Evolutionary conservation across 306 rosid species (phyloP), one percentile per base, ranked within the genome.

Genomic region (Quercus bicolor): DNA sequence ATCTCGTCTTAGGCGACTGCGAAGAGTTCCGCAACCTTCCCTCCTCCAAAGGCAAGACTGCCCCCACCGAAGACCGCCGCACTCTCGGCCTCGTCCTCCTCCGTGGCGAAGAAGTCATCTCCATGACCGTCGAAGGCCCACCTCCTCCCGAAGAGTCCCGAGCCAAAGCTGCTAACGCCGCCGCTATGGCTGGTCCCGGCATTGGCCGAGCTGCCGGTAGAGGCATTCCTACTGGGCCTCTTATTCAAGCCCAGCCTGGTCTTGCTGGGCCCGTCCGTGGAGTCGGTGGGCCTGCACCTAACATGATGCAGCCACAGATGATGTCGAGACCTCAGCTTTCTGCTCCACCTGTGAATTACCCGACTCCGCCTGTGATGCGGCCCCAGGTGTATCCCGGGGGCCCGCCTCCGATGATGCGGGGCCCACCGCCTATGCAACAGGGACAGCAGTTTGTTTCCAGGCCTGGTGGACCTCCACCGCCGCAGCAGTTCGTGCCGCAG

Each of bases 291-390:
- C 98, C 99, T 0, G 96, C 99, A n/a, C 99, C 98, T 0, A 97
- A 96, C 9, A 96, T 96, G 98, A 96, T 96, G 99, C 99, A 93
- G 87, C 98, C 99, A 2, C 98, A 95, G 90, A 93, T 96, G 77
- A 85, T 40, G 45, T 40, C 97, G 9, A 92, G 97, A 0, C 96
- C 96, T 0, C 90, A 92, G 80, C 79, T 93, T 6, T 82, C 91
- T 0, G 91, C 92, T 12, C 98, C 97, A 4, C 93, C 99, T 0
- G 88, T 89, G 52, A 78, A 94, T 0, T 96, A 90, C 34, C 98
- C 99, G 0, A 28, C 87, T 15, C 75, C 96, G 0, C 99, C 98
- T 3, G 75, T 88, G 55, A 87, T 93, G 77, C 89, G 99, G 0
- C 98, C 98, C 0, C 97, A 97, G 1, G 48, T 45, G 1, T 90